Evolutionary conservation across 495 filamentous ascomycete genomes (phyloP).

Genomic region (Penicillium argentinense): DNA sequence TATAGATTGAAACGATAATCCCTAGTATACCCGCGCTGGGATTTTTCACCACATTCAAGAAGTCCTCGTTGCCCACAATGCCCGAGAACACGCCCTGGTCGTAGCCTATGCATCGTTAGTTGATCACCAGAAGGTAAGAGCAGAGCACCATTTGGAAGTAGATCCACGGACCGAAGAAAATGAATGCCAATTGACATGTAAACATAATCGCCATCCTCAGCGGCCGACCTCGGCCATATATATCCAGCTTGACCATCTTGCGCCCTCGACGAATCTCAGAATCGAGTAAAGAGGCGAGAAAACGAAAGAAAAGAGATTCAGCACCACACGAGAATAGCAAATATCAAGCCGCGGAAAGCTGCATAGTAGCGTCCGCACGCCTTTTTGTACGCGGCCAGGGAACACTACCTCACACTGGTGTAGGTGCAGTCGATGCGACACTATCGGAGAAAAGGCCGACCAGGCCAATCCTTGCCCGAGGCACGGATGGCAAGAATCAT

Average conservation of each 20-base stretch:
- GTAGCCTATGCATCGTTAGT: constrained; percentile 35
- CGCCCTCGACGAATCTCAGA: neutral
- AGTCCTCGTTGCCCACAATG: constrained; percentile 48
- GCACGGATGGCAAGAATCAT: neutral
- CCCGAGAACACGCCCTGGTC: constrained; percentile 57
- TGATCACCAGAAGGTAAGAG: neutral
- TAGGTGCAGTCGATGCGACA: neutral
- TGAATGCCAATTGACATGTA: constrained; percentile 39
- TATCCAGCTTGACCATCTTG: constrained; percentile 27
- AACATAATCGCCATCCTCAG: constrained; percentile 39
- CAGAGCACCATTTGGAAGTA: neutral
- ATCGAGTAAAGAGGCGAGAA: neutral
- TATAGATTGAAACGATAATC: constrained; percentile 51
- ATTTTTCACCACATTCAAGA: constrained; percentile 40
- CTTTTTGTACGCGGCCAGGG: too few species aligned
- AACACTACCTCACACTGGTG: too few species aligned
- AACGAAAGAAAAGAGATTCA: too few species aligned
- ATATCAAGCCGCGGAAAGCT: too few species aligned
- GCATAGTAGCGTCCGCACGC: too few species aligned
- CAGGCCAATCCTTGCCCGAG: constrained; percentile 1
- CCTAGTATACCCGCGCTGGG: constrained; percentile 42
- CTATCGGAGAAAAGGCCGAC: neutral
- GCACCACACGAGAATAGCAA: too few species aligned
- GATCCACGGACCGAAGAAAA: constrained; percentile 36
- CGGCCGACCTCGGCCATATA: constrained; percentile 35